Evolutionary conservation across 805 yeast species (phyloP).

Genomic region (Pichia ethanolica): DNA sequence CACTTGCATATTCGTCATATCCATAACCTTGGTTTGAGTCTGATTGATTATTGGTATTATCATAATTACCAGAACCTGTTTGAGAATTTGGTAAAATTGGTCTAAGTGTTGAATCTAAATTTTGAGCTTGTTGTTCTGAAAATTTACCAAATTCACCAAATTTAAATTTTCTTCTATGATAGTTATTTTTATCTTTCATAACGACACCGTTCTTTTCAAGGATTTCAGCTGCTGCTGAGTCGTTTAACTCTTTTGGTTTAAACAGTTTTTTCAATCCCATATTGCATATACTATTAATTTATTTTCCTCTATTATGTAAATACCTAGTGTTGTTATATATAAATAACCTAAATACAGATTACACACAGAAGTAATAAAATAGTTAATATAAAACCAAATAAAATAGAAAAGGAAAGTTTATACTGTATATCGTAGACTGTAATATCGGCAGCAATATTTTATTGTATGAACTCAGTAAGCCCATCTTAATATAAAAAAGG

Average conservation of each 20-base stretch:
- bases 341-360: too few species aligned
- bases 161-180: constrained; percentile 30
- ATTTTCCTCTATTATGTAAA: too few species aligned
- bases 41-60: constrained; percentile 9
- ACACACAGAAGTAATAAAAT: too few species aligned
- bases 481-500: too few species aligned
- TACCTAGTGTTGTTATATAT: too few species aligned
- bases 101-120: constrained; percentile 11
- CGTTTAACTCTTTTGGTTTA: constrained; percentile 41
- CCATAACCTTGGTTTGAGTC: constrained; percentile 20
- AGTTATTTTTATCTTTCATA: constrained; percentile 27
- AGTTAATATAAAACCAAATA: too few species aligned
- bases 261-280: constrained; percentile 43
- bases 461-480: too few species aligned
- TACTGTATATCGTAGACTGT: too few species aligned
- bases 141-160: constrained; percentile 42
- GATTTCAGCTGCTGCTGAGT: constrained; percentile 33
- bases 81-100: constrained; percentile 12
- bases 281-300: too few species aligned
- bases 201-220: constrained; percentile 35
- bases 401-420: too few species aligned
- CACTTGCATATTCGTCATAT: constrained; percentile 14
- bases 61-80: constrained; percentile 12
- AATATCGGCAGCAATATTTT: too few species aligned
- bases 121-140: constrained; percentile 33